Evolutionary conservation across 140 eudicot species (phyloP), one percentile per base, ranked within the genome.

Genomic region (Stevia rebaudiana): DNA sequence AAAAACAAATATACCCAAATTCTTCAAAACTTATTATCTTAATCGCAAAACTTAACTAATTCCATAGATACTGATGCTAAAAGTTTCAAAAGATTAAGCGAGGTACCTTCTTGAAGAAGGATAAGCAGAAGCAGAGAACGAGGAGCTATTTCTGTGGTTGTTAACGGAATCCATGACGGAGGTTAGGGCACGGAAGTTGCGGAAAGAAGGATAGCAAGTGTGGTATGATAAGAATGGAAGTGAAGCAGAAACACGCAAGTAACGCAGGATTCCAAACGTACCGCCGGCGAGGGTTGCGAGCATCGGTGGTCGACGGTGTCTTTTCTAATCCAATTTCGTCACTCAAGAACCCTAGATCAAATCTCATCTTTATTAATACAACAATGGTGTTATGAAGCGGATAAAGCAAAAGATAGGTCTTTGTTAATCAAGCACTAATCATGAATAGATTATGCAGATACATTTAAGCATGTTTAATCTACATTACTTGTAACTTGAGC

Each of bases 61-160:
- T 44, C 58, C 46, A 22, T 57, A 8, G 17, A 15, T 40, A 35
- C 30, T 3, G 17, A 47, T 16, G 19, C 47, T 21, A n/a, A 30
- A 18, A 19, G 12, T 23, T 6, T 11, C 10, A 21, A 21, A 11
- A 12, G 25, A 17, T 1, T 0, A 6, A 9, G 8, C 11, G 30
- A 68, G 62, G 46, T 58, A 83, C 89, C 89, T 83, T 83, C 19
- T 62, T 37, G 66, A 60, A 42, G 77, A 67, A 57, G 11, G 68
- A 15, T 75, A 42, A 37, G 89, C 37, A 11, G 74, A 63, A 22
- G 78, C 51, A 12, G 85, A 53, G 70, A 77, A 70, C 8, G 78
- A 57, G 39, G 75, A 28, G 68, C 54, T 22, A 58, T 13, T 63
- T 19, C 12, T 51, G 36, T 53, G 11, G 25, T 31, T 54, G 50